A percentile compares a stretch with the other conserved stretches of the same genome.
phyloP scores from a whole-genome alignment of 768 basidiomycete species.

The Suillus fuscotomentosus region DNA sequence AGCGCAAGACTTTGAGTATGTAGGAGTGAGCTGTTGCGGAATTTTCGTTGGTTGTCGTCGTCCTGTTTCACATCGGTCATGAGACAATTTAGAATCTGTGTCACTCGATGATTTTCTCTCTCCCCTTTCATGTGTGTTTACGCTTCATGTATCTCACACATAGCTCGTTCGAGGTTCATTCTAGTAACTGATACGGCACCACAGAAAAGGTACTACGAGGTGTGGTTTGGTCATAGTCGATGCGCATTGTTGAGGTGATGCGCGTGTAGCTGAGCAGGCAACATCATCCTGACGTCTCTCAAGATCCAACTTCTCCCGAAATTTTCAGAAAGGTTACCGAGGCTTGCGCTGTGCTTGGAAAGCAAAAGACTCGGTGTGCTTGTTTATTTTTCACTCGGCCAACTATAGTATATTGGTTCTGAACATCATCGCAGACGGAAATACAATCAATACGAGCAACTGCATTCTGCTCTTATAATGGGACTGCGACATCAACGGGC shows the following conservation, averaged over 20 bases:
- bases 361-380: neutral
- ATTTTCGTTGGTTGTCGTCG: too few species aligned
- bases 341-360: slow-evolving; percentile 1
- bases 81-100: too few species aligned
- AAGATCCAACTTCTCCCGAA: neutral
- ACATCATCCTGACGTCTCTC: slow-evolving; percentile 1
- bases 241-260: neutral
- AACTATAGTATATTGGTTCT: neutral
- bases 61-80: too few species aligned
- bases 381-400: neutral
- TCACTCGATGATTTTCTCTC: too few species aligned
- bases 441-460: neutral
- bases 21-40: too few species aligned
- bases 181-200: neutral
- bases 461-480: neutral
- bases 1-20: too few species aligned
- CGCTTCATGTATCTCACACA: too few species aligned
- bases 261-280: neutral
- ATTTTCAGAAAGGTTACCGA: neutral
- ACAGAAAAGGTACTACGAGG: neutral
- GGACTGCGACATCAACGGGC: neutral
- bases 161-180: too few species aligned
- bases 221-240: neutral
- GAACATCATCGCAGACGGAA: neutral
- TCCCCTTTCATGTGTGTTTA: too few species aligned